Evolutionary conservation across 345 rosid species (phyloP), one percentile per base, ranked within the genome.

Genomic region (Chamaenerion angustifolium): DNA sequence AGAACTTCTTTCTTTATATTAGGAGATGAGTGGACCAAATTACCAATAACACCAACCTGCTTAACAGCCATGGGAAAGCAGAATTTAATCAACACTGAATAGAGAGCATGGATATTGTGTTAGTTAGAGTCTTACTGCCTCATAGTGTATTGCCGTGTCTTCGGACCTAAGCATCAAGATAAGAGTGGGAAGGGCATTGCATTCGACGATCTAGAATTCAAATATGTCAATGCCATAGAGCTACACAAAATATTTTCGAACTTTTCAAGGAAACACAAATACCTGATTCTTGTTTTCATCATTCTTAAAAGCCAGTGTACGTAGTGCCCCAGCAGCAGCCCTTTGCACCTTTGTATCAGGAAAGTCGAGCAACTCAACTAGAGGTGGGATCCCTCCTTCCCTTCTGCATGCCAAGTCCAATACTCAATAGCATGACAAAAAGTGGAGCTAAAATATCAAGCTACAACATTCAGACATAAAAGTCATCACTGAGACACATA

Each of bases 101-200:
- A 31, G 10, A 31, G 6, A 8, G 37, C 5, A 31, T 31, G 8
- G 37, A 31, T 31, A 31, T 31, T 31, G 37, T 31, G 8, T 31
- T 5, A 31, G 11, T 51, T 21, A 63, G 56, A 17, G 62, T 45
- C 85, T 61, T 78, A 92, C 98, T 71, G 93, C 94, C 77, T 92
- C 98, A 76, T 92, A 92, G 67, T 92, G 98, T 65, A 92, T 92
- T 50, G 93, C 96, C 73, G 95, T 74, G 72, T 84, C 98, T 68
- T 92, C 96, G 40, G 98, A 92, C 61, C 89, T 72, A 60, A 92
- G 73, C 98, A 92, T 92, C 51, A 87, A 62, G 59, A 92, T 92
- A 56, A 92, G 96, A 4, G 85, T 82, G 16, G 98, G 93, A 65
- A 92, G 95, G 27, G 98, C 95, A 70, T 78, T 75, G 63, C 83